These are phyloP conservation scores for Pseudogymnoascus sp. DNA, from an alignment of 2,329 filamentous ascomycete species.

Conservation along the genomic window DNA sequence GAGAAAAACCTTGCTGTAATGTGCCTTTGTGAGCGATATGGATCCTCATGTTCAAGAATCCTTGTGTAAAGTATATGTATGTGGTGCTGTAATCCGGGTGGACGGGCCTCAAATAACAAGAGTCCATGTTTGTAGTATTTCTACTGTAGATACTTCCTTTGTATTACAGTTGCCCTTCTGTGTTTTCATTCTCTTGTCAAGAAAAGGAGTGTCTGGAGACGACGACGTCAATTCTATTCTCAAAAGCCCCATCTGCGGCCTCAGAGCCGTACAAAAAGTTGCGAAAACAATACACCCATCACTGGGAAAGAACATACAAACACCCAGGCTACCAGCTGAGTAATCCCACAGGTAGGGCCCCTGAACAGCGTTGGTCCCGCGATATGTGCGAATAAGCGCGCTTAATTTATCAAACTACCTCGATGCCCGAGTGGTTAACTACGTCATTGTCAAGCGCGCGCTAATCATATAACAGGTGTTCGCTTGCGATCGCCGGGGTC, in stretches of 20 bases:
- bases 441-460: conserved; percentile 6
- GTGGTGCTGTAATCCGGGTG: too few species aligned
- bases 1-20: background rate
- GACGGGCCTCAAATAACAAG: too few species aligned
- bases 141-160: too few species aligned
- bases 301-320: background rate
- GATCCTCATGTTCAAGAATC: too few species aligned
- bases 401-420: background rate
- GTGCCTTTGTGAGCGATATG: background rate
- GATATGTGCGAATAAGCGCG: background rate
- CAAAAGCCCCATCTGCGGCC: background rate
- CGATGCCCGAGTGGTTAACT: background rate
- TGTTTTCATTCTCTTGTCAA: background rate
- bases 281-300: background rate
- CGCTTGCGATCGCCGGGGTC: background rate
- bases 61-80: too few species aligned
- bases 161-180: too few species aligned
- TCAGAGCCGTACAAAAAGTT: background rate
- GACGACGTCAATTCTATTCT: background rate
- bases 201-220: background rate
- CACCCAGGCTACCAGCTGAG: background rate
- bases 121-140: too few species aligned
- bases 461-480: background rate
- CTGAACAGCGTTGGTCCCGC: background rate
- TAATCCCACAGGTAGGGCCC: background rate